These are phyloP conservation scores for Lactarius hatsudake DNA, from an alignment of 768 basidiomycete genomes.

Conservation along the genomic window DNA sequence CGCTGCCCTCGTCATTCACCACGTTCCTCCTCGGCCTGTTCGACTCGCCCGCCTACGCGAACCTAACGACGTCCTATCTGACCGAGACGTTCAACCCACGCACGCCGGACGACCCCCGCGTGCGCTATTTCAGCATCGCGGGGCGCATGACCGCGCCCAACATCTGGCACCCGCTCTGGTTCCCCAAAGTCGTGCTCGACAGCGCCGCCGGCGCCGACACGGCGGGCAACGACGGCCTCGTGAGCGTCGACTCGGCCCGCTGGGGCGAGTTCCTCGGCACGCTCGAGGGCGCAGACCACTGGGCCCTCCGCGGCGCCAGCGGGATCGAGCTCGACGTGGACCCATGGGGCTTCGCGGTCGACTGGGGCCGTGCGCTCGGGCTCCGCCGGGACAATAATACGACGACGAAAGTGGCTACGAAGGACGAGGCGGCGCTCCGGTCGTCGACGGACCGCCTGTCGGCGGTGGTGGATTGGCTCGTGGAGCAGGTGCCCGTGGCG, in stretches of 20 bases:
- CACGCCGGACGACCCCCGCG: slow-evolving; percentile 73
- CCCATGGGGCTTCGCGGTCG: slow-evolving; percentile 41
- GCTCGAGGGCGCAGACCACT: slow-evolving; percentile 90
- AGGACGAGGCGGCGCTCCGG: slow-evolving; percentile 56
- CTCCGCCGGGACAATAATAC: slow-evolving; percentile 11
- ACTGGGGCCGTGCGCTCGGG: slow-evolving; percentile 55
- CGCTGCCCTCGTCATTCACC: slow-evolving; percentile 80
- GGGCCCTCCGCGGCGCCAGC: slow-evolving; percentile 90
- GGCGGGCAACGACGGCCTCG: slow-evolving; percentile 91
- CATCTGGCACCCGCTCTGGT: slow-evolving; percentile 95
- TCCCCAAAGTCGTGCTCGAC: slow-evolving; percentile 92
- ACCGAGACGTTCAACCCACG: slow-evolving; percentile 77
- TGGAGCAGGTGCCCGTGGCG: slow-evolving; percentile 52
- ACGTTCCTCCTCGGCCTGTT: slow-evolving; percentile 83
- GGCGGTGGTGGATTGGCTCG: slow-evolving; percentile 75
- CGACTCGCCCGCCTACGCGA: slow-evolving; percentile 96
- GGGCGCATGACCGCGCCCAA: slow-evolving; percentile 63
- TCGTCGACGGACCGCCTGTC: slow-evolving; percentile 71
- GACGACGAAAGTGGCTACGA: slow-evolving; percentile 26
- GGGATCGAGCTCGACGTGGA: slow-evolving; percentile 69
- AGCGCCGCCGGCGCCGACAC: slow-evolving; percentile 63
- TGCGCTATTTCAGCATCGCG: slow-evolving; percentile 91
- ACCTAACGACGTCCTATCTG: slow-evolving; percentile 83
- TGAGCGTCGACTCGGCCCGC: slow-evolving; percentile 85
- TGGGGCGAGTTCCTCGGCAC: slow-evolving; percentile 97